phyloP scores from a whole-genome alignment of 2,329 filamentous ascomycete genomes.

The Neurospora sp. region DNA sequence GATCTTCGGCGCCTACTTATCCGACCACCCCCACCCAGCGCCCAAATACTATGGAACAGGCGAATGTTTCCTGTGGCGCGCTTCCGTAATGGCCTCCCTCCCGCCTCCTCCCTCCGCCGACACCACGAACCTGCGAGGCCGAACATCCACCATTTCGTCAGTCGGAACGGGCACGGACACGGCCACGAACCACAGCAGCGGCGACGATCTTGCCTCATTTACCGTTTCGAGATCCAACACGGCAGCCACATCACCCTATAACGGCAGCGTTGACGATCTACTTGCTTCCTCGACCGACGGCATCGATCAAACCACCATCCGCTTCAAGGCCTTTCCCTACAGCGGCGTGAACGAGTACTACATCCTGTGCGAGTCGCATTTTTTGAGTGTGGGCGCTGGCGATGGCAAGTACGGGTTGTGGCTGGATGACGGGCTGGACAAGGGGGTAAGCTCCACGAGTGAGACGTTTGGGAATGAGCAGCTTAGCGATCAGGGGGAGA shows the following conservation, averaged over 20 bases:
- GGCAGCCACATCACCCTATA: neutral
- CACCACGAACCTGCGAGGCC: slow-evolving; percentile 34
- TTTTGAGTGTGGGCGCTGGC: slow-evolving; percentile 75
- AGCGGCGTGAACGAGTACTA: slow-evolving; percentile 94
- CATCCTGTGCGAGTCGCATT: slow-evolving; percentile 82
- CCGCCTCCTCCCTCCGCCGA: slow-evolving; percentile 59
- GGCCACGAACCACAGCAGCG: neutral
- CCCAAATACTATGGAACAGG: slow-evolving; percentile 90
- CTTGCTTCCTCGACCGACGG: slow-evolving; percentile 11
- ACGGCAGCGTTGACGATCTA: slow-evolving; percentile 5
- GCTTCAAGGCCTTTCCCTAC: slow-evolving; percentile 96
- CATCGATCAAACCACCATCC: slow-evolving; percentile 62
- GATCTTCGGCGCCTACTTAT: slow-evolving; percentile 90
- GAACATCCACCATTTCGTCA: slow-evolving; percentile 31
- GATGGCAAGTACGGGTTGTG: slow-evolving; percentile 90
- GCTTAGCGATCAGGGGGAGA: slow-evolving; percentile 82
- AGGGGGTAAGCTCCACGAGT: slow-evolving; percentile 73
- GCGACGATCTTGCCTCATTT: slow-evolving; percentile 6
- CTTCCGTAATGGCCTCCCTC: slow-evolving; percentile 54
- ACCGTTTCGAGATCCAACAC: neutral
- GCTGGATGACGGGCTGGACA: slow-evolving; percentile 78
- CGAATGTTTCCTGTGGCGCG: slow-evolving; percentile 89
- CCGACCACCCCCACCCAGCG: slow-evolving; percentile 72
- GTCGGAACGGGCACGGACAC: slow-evolving; percentile 5
- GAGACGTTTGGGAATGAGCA: slow-evolving; percentile 93